Evolutionary conservation across 495 filamentous ascomycete species (phyloP).

Genomic region (Podospora pseudopauciseta): DNA sequence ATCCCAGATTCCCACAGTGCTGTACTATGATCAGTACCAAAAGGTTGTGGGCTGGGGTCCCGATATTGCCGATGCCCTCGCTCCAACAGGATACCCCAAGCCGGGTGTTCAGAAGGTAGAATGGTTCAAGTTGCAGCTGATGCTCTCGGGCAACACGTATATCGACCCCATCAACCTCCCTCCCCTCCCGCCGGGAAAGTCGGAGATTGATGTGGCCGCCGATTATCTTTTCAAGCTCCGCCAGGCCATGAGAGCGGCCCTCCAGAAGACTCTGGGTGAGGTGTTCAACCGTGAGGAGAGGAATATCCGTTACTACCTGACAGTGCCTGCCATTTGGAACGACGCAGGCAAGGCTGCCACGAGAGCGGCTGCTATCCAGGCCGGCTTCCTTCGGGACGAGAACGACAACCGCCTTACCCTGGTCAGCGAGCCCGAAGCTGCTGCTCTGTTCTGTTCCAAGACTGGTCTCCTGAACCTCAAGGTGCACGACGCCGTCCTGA

Average conservation of each 20-base stretch:
- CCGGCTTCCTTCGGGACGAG: conserved; percentile 69
- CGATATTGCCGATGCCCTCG: conserved; percentile 70
- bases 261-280: conserved; percentile 73
- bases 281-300: conserved; percentile 73
- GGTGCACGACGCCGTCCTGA: conserved; percentile 68
- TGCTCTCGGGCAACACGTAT: conserved; percentile 74
- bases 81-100: conserved; percentile 71
- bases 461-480: conserved; percentile 70
- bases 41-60: conserved; percentile 76
- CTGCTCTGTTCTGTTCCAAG: conserved; percentile 71
- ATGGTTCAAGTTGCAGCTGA: conserved; percentile 76
- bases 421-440: conserved; percentile 69
- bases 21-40: conserved; percentile 74
- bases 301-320: conserved; percentile 70
- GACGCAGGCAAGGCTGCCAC: conserved; percentile 72
- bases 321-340: conserved; percentile 74
- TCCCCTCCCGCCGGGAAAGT: conserved; percentile 70
- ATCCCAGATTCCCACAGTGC: conserved; percentile 63
- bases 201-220: conserved; percentile 71
- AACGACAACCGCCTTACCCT: conserved; percentile 71
- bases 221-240: conserved; percentile 75
- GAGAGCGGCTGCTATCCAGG: conserved; percentile 67
- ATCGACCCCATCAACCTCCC: conserved; percentile 77
- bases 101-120: conserved; percentile 74
- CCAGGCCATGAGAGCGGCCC: conserved; percentile 67